Evolutionary conservation across 106 monocot species (phyloP), one percentile per base, ranked within the genome.

Genomic region (Hemerocallis citrina): DNA sequence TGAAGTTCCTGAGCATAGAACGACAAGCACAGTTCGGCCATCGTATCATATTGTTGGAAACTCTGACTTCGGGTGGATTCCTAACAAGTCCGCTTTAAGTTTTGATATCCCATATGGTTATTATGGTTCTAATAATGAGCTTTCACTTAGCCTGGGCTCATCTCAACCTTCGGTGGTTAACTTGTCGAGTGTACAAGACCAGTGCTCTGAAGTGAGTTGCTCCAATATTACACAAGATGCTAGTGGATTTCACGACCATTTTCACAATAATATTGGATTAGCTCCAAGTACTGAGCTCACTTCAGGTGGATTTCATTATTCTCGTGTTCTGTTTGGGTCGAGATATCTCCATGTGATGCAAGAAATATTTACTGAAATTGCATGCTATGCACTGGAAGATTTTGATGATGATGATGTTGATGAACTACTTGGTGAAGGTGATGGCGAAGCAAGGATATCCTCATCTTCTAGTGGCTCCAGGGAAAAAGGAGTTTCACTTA

Each of bases 91-190:
- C 5, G 34, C 39, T 58, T n/a, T n/a, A n/a, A 78, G 49, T 33
- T 67, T 64, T 29, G 55, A 32, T 29, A 30, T 57, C 17, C 27
- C 34, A 31, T 64, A 57, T 38, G 23, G 25, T 43, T 74, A 67
- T 38, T 57, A n/a, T 69, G 48, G 58, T 6, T 66, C 72, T 7
- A 37, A 27, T 20, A 82, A 83, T 60, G 88, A 93, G 61, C 69
- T 88, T 0, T 85, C 88, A 1, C 69, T 93, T 7, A 85, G 84
- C 52, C 75, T 90, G 13, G 64, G 75, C 21, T 73, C 72, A 21
- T 67, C 40, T 21, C 66, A 65, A 22, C 49, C 68, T 38, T 59
- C 77, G 33, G 38, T 73, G 6, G 40, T 69, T 1, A 43, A 40
- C 58, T 24, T 58, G 38, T 39, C 47, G 4, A 70, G n/a, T 68